Evolutionary conservation across 306 rosid species (phyloP).

Genomic region (Vicia faba): DNA sequence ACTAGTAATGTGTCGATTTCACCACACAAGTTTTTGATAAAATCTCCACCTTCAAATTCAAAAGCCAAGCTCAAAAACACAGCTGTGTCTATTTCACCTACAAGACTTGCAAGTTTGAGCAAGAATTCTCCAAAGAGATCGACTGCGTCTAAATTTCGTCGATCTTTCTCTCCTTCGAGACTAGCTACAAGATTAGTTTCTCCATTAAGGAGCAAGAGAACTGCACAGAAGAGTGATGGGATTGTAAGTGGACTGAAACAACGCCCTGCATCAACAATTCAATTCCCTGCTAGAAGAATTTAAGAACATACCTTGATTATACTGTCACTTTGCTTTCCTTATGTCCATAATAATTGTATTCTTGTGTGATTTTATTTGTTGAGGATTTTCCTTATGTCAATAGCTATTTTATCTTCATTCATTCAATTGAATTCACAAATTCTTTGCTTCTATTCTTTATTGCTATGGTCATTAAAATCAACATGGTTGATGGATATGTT

Average conservation of each 20-base stretch:
- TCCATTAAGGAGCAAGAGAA: constrained; percentile 73
- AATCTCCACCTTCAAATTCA: constrained; percentile 69
- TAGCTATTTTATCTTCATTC: constrained; percentile 16
- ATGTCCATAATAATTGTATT: constrained; percentile 59
- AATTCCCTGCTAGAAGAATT: constrained; percentile 53
- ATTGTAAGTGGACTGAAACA: constrained; percentile 61
- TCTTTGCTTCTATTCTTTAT: not conserved
- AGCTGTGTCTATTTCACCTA: constrained; percentile 47
- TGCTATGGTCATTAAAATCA: too few relatives aligned
- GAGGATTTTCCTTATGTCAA: constrained; percentile 35
- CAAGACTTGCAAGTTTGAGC: constrained; percentile 40
- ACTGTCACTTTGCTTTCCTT: constrained; percentile 31
- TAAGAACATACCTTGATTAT: constrained; percentile 22
- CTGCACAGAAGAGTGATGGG: constrained; percentile 52
- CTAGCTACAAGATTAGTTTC: constrained; percentile 77
- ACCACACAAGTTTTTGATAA: constrained; percentile 88
- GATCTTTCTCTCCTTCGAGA: constrained; percentile 92
- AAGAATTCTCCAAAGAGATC: constrained; percentile 73
- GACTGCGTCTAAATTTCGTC: constrained; percentile 59
- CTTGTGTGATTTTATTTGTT: not conserved
- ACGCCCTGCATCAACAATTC: constrained; percentile 52
- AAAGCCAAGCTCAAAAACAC: constrained; percentile 64
- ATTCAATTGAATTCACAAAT: not conserved
- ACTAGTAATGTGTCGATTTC: constrained; percentile 44
- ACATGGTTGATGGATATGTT: too few relatives aligned